Base-by-base conservation (phyloP, 805 yeast species). In the Candida coquimbonensis region DNA sequence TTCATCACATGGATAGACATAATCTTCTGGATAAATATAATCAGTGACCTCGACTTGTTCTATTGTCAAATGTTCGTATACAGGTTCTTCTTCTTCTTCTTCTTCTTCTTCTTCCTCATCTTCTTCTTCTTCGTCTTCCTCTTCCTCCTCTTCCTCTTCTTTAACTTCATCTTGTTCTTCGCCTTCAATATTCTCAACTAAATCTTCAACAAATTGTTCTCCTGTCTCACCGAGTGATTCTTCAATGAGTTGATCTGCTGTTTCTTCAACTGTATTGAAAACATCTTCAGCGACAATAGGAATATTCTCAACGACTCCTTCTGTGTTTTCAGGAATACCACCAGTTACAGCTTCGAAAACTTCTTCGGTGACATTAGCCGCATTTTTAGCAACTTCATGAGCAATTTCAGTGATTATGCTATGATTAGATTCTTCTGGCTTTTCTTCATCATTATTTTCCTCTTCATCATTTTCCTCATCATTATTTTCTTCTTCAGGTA, bases 291-390 rank as follows among this genome's bases (percentile, higher is more conserved):
- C n/a, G n/a, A 33, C 26, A 7, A 12, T 24, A 7, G 43, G 31
- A 24, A 38, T 32, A 17, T n/a, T 14, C 6, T 39, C 12, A 17
- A 33, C 37, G 13, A 45, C 19, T 2, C 40, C 44, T 7, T 46
- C 45, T 26, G 41, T 27, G 4, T 44, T 45, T 17, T 47, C 50
- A 14, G 46, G 42, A 14, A 48, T 38, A 7, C 49, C 49, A 32
- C 48, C 53, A n/a, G 50, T 17, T 6, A 53, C 39, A 21, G 53
- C 53, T 29, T 53, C 54, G 6, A 49, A 19, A 3, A 34, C n/a
- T 32, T 38, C 41, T 4, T 27, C 32, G 7, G 8, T 19, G n/a
- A n/a, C 17, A n/a, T 27, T 7, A 12, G 29, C 24, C 7, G 14
- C n/a, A 17, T 4, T 12, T 7, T 38, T 29, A 32, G 24, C 9